Percentiles rank a stretch among this genome's conserved stretches.
phyloP scores from a whole-genome alignment of 2,329 filamentous ascomycete genomes.

The Fusarium robinianum region DNA sequence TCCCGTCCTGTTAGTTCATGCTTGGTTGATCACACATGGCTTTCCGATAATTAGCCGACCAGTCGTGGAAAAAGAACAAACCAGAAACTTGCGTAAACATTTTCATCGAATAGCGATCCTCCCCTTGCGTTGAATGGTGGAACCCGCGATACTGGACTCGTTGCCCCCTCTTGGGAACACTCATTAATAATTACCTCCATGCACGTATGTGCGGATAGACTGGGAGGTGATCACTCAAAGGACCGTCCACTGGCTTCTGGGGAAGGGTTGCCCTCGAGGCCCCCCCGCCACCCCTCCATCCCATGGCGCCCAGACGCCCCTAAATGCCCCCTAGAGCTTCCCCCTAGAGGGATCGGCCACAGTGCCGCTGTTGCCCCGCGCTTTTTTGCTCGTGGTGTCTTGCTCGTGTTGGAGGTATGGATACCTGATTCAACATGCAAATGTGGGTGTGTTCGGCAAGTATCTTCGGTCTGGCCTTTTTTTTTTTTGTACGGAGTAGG shows the following conservation, averaged over 20 bases:
- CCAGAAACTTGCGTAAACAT: too few species aligned
- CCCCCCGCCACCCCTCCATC: too few species aligned
- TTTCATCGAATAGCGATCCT: too few species aligned
- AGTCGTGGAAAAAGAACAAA: too few species aligned
- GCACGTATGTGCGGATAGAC: too few species aligned
- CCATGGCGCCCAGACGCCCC: conserved; percentile 9
- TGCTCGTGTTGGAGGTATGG: conserved; percentile 19
- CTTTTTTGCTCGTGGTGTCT: conserved; percentile 21
- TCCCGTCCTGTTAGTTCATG: too few species aligned
- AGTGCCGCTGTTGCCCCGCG: conserved; percentile 15
- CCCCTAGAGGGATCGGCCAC: conserved; percentile 24
- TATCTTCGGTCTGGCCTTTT: conserved; percentile 2
- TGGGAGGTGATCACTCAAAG: conserved; percentile 10
- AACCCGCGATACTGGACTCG: too few species aligned
- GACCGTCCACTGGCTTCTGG: conserved; percentile 16
- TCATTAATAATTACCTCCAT: conserved; percentile 11
- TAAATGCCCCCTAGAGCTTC: too few species aligned
- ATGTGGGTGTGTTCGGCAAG: conserved; percentile 11
- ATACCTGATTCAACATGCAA: conserved; percentile 15
- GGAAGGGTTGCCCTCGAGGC: conserved; percentile 13
- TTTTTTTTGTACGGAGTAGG: too few species aligned
- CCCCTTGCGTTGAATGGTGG: too few species aligned
- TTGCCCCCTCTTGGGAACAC: neutral
- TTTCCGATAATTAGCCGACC: too few species aligned
- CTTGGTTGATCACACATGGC: too few species aligned